Conservation (phyloP, 2,329 filamentous ascomycete species). For the Phaeophleospora eucalypticola region DNA sequence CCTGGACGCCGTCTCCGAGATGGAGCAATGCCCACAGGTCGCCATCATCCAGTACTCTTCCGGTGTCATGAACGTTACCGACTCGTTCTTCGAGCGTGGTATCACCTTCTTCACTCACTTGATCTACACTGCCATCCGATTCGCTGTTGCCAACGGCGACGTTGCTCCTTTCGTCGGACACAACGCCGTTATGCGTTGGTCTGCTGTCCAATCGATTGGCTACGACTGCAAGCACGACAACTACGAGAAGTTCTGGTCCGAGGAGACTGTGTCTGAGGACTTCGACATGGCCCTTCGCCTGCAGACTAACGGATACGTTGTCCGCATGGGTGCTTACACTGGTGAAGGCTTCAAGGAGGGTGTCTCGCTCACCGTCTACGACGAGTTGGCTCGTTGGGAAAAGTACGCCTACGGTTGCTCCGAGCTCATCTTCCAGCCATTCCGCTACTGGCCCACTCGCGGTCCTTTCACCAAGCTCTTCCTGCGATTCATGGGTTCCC, state of each 20-base stretch:
- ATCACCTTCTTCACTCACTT: conserved; percentile 54
- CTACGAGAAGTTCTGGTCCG: conserved; percentile 73
- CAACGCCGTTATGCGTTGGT: conserved; percentile 72
- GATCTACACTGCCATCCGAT: conserved; percentile 72
- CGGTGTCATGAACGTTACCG: conserved; percentile 73
- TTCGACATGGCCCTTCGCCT: conserved; percentile 78
- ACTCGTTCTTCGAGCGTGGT: conserved; percentile 56
- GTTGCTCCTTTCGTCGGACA: conserved; percentile 78
- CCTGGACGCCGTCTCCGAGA: conserved; percentile 73
- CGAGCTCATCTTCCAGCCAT: conserved; percentile 74
- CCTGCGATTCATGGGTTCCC: conserved; percentile 66
- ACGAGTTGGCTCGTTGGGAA: conserved; percentile 80
- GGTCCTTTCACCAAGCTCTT: conserved; percentile 79
- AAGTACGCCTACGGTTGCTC: conserved; percentile 84
- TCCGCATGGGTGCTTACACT: conserved; percentile 68
- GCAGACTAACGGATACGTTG: conserved; percentile 67
- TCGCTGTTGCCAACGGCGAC: conserved; percentile 72
- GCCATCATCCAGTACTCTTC: conserved; percentile 75
- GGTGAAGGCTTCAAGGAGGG: conserved; percentile 78
- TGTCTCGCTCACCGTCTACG: conserved; percentile 78
- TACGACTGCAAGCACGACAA: conserved; percentile 67
- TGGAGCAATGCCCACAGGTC: conserved; percentile 74
- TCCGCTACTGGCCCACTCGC: conserved; percentile 66
- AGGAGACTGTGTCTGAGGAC: conserved; percentile 74
- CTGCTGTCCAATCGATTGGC: conserved; percentile 67